Base-by-base conservation (phyloP, 768 basidiomycete genomes). In the Pleurotus eryngii region DNA sequence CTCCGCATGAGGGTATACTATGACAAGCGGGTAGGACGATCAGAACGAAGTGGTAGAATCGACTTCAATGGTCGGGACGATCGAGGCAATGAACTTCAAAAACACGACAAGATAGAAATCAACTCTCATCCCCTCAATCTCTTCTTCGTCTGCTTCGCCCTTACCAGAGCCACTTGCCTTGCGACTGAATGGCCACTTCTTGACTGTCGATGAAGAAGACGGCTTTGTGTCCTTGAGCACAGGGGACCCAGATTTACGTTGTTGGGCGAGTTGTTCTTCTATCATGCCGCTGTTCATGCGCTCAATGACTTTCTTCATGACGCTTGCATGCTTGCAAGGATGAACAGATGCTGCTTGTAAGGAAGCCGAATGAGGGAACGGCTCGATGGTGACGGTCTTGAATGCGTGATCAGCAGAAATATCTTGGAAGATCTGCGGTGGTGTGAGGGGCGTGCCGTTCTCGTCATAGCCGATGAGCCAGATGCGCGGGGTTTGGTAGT, bases 281-380 rank as follows among this genome's bases (percentile, higher is more conserved):
- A 89, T 81, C 24, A 94, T 89, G 60, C 86, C 86, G 62, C 83
- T 84, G 73, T 98, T 97, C 95, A 98, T 98, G 57, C 96, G 84
- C 71, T 98, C 96, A 68, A 98, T 98, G 60, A 98, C 93, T 71
- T 98, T 98, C 83, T 97, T 98, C 97, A 99, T 99, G 57, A 99
- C 97, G 70, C 88, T 92, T 1, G 95, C 91, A 71, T 99, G 96
- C 68, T 97, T 98, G 83, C 96, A 99, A 2, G 96, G 96, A 70
- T 99, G 96, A 9, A 99, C 96, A 0, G 90, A 94, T 0, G 95
- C 97, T 1, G 89, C 86, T 68, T 92, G 88, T 46, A 95, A 80
- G 9, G 87, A 85, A 1, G 83, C 75, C 0, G 90, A 90, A 72
- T 98, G 95, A n/a, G 95, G 94, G 83, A 99, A 99, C 0, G 89